Conservation (phyloP, 352 stramenopile genomes). For the Globisporangium nodosum region DNA sequence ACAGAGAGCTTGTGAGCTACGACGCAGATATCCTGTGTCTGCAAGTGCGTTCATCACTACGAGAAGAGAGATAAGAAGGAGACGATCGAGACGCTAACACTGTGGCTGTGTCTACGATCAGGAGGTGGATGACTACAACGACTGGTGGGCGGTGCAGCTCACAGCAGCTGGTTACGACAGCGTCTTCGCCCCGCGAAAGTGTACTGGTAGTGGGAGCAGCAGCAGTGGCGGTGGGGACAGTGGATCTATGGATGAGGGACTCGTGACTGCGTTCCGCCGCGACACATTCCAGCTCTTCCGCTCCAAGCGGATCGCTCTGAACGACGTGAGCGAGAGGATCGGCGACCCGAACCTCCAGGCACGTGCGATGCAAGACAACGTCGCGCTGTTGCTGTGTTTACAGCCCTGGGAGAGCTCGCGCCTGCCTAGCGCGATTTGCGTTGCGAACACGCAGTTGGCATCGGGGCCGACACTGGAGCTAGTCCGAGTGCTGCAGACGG, state of each 20-base stretch:
- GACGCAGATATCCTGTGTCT: conserved; percentile 84
- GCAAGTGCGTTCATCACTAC: conserved; percentile 26
- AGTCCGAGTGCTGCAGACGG: conserved; percentile 63
- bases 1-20: conserved; percentile 68
- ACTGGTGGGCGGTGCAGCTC: conserved; percentile 76
- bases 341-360: conserved; percentile 38
- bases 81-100: background rate
- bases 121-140: conserved; percentile 87
- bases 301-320: conserved; percentile 49
- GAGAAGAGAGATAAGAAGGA: background rate
- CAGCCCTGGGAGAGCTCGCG: conserved; percentile 77
- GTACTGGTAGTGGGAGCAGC: background rate
- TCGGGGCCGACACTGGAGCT: conserved; percentile 33
- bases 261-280: conserved; percentile 77
- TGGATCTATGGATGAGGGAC: conserved; percentile 43
- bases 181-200: conserved; percentile 44
- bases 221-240: background rate
- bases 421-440: conserved; percentile 65
- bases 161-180: conserved; percentile 73
- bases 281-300: conserved; percentile 77
- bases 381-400: conserved; percentile 63
- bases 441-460: conserved; percentile 45
- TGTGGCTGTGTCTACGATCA: conserved; percentile 1
- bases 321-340: conserved; percentile 37
- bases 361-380: conserved; percentile 59